Evolutionary conservation across 352 stramenopile species (phyloP), one percentile per base, ranked within the genome.

Genomic region (Pythium scleroteichum): DNA sequence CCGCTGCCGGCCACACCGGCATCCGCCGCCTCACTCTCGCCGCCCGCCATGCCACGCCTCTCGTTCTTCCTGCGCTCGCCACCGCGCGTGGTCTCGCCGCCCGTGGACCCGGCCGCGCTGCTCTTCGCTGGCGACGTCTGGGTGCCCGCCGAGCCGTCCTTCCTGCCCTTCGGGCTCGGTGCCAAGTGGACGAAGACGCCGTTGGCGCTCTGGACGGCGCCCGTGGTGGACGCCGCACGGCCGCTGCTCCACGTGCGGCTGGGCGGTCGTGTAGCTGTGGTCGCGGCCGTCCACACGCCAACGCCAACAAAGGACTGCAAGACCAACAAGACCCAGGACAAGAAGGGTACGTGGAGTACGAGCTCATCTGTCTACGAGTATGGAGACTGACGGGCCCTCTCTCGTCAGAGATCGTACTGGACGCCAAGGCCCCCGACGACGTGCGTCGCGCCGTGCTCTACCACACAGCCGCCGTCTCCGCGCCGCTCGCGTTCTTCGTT

Each of bases 211-310:
- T 67, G 46, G 42, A 14, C 50, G 20, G 47, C n/a, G 17, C 46
- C 17, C 45, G 51, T 67, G 24, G 42, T 42, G 17, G 59, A 61
- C 38, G 51, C 40, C 12, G 47, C 48, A 19, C 20, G 6, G 8
- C 50, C 52, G 9, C n/a, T 67, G 59, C 39, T 67, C 32, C 59
- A 67, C 42, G 14, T 61, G 44, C 51, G 41, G 19, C 45, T 67
- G 6, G 51, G 33, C 44, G 51, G 59, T 4, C 51, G 33, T 27
- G 44, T 51, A 24, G 19, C 32, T 16, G 56, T 57, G 46, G 51
- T 55, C 49, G 48, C 58, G 14, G 44, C n/a, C 17, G 17, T 61
- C 50, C 50, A 52, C 38, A 10, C 39, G 23, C 45, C n/a, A 1
- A 13, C 52, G 16, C 29, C 29, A 5, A 10, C 29, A 10, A 35